These are phyloP conservation scores for Starmerella bombicola DNA, from an alignment of 805 yeast species.

Conservation along the genomic window DNA sequence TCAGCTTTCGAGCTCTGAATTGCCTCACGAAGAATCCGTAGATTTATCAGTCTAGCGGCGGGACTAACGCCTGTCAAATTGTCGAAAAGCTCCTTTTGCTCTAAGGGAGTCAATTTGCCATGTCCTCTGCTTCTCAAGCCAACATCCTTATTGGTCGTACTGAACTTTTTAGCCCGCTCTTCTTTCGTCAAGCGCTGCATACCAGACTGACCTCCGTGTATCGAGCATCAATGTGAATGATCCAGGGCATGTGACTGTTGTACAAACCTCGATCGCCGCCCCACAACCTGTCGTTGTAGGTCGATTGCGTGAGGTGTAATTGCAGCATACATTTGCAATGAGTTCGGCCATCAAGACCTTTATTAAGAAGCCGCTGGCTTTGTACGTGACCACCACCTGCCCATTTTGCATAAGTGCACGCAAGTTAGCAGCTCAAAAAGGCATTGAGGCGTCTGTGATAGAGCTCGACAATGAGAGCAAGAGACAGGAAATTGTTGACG, in stretches of 20 bases:
- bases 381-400: conserved; percentile 22
- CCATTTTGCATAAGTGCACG: conserved; percentile 23
- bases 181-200: conserved; percentile 11
- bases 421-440: conserved; percentile 16
- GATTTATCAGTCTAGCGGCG: neutral
- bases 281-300: too few relatives aligned
- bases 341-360: conserved; percentile 4
- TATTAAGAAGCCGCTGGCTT: conserved; percentile 18
- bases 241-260: too few relatives aligned
- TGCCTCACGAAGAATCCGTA: conserved; percentile 15
- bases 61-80: neutral
- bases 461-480: conserved; percentile 49
- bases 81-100: conserved; percentile 9
- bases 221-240: too few relatives aligned
- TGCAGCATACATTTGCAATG: too few relatives aligned
- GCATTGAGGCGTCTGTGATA: conserved; percentile 25
- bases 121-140: conserved; percentile 15
- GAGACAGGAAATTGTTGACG: conserved; percentile 42
- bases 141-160: neutral
- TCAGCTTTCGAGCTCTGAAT: conserved; percentile 1
- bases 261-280: too few relatives aligned
- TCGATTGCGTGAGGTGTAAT: too few relatives aligned
- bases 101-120: conserved; percentile 2
- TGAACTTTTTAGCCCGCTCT: conserved; percentile 14
- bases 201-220: too few relatives aligned